Evolutionary conservation across 176 grass and related monocot genomes (phyloP), one percentile per base, ranked within the genome.

Genomic region (Lolium perenne): DNA sequence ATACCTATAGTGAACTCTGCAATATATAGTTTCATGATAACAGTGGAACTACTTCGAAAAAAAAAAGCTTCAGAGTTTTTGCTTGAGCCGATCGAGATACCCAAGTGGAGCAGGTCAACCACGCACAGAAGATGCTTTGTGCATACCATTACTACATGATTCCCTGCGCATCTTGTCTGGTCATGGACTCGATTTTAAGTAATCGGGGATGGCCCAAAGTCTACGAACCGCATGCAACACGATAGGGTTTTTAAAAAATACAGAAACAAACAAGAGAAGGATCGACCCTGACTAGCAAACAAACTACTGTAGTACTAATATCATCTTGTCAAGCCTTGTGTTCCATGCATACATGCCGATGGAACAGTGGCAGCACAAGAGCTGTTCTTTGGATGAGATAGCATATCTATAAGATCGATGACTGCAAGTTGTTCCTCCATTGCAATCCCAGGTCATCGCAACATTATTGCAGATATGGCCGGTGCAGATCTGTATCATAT

Each of bases 271-370:
- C 47, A 76, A 57, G 6, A 29, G 0, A 46, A 74, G 3, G 18
- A 51, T 75, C 79, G 59, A 67, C 21, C 32, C 23, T 68, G 48
- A 56, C 78, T 23, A 15, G 26, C 26, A 26, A 63, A 26, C 40
- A 41, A 41, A 41, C 40, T 5, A 41, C 6, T 41, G 40, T 32
- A 64, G 45, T 22, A 74, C 5, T 48, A 11, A n/a, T 54, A 12
- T 23, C 26, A 29, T 29, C 26, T 29, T 29, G 2, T 29, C 46
- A 79, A 56, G 17, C 57, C 22, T 12, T 58, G 58, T 16, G 67
- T 54, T 80, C 50, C 83, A 77, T 85, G 43, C 76, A 45, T 80
- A 25, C 83, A 77, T 85, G 78, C 70, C 83, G 43, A 71, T 71
- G 6, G 51, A 71, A 77, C 45, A 85, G 63, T 23, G 21, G 21